Base-by-base conservation (phyloP, 345 rosid genomes). In the Microcos paniculata region DNA sequence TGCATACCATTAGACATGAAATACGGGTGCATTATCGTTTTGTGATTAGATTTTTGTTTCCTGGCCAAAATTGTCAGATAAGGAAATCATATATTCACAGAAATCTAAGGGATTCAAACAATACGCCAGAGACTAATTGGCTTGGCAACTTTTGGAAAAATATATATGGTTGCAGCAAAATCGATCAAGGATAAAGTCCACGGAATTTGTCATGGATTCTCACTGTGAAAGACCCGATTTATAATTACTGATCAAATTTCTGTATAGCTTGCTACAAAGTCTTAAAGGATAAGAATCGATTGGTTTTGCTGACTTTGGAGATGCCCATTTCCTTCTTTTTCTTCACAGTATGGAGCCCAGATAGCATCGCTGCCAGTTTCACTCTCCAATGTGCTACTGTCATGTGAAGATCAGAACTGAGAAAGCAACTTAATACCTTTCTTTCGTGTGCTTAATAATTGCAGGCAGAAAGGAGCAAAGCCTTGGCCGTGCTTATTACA, bases 31-130 rank as follows among this genome's bases (percentile, higher is more conserved):
- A 45, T 68, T 15, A 67, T 65, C 51, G 19, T 15, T 66, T 66
- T 26, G 72, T 48, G 38, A 68, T 68, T 48, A 28, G 14, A 8
- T 28, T 68, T 68, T 23, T 7, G 53, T 68, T 48, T 26, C 57
- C 24, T 48, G 6, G 72, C 74, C 62, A 62, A n/a, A 71, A 71
- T 53, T 7, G 74, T 71, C 62, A 35, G 61, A 30, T 16, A 9
- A 70, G 40, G 70, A 65, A 65, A 40, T 65, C n/a, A n/a, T 65
- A 21, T 59, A 70, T 24, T 24, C 21, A 26, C 45, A 67, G 56
- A 31, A 51, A 51, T 51, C 26, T 11, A 18, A 5, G 12, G 48
- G 61, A 31, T 33, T 53, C 57, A 68, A 31, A 38, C 31, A 21
- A 31, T 30, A 31, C 2, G 21, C 30, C 15, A 70, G 9, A 30